phyloP scores from a whole-genome alignment of 2,329 filamentous ascomycete genomes.

The Pseudopyricularia javanii region DNA sequence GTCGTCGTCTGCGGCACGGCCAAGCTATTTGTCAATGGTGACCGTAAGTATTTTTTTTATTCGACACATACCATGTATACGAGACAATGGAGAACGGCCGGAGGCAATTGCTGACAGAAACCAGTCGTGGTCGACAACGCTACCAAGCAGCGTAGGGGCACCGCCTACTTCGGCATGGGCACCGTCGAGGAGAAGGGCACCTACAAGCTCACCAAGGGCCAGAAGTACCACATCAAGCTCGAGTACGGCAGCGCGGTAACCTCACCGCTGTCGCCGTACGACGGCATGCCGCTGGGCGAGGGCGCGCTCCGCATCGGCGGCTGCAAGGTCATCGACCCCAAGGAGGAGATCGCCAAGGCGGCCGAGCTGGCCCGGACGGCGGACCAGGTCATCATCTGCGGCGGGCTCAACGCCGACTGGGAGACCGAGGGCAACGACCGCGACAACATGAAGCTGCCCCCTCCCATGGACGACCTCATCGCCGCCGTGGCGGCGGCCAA shows the following conservation, averaged over 20 bases:
- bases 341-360: slow-evolving; percentile 51
- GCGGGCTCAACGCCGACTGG: slow-evolving; percentile 70
- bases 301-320: slow-evolving; percentile 53
- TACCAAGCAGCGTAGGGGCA: slow-evolving; percentile 48
- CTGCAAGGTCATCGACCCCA: slow-evolving; percentile 41
- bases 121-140: slow-evolving; percentile 50
- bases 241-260: slow-evolving; percentile 40
- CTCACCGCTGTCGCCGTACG: slow-evolving; percentile 24
- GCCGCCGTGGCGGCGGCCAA: slow-evolving; percentile 53
- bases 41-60: slow-evolving; percentile 13
- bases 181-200: slow-evolving; percentile 46
- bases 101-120: neutral
- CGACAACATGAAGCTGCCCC: slow-evolving; percentile 66
- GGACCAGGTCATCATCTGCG: slow-evolving; percentile 68
- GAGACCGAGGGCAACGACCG: slow-evolving; percentile 71
- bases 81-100: neutral
- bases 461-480: slow-evolving; percentile 59
- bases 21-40: slow-evolving; percentile 50
- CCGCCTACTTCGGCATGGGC: slow-evolving; percentile 45
- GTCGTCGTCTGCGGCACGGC: slow-evolving; percentile 53
- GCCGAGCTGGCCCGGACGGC: slow-evolving; percentile 55
- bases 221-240: slow-evolving; percentile 39
- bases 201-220: slow-evolving; percentile 37
- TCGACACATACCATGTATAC: neutral
- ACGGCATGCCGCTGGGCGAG: slow-evolving; percentile 29